A percentile compares a stretch with the other conserved stretches of the same genome.
phyloP scores from a whole-genome alignment of 352 stramenopile genomes.

The Globisporangium yorkense region DNA sequence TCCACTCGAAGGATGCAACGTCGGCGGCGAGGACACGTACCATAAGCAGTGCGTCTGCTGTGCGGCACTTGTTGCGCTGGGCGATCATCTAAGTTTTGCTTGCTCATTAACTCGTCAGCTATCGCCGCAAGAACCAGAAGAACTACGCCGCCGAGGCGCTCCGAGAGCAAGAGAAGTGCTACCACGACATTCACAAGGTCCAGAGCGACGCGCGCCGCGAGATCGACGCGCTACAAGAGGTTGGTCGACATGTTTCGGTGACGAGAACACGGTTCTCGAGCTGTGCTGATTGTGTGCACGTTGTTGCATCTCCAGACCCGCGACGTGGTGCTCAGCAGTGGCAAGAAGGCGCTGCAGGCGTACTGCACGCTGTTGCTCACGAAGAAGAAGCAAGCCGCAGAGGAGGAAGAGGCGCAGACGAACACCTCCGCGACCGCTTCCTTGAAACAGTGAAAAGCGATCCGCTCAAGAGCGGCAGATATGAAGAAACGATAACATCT shows the following conservation, averaged over 20 bases:
- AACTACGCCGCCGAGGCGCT: conserved; percentile 39
- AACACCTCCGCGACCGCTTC: not conserved
- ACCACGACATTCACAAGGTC: conserved; percentile 48
- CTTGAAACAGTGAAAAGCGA: not conserved
- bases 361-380: conserved; percentile 66
- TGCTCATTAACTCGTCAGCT: conserved; percentile 18
- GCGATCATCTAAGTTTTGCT: no score
- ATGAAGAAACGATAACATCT: no score
- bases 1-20: conserved; percentile 54
- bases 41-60: conserved; percentile 48
- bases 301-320: conserved; percentile 23
- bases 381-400: conserved; percentile 35
- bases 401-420: conserved; percentile 23
- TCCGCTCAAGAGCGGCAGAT: no score
- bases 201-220: conserved; percentile 53
- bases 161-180: conserved; percentile 48
- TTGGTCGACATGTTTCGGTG: conserved; percentile 8
- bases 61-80: no score
- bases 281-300: not conserved
- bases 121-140: conserved; percentile 34
- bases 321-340: conserved; percentile 62
- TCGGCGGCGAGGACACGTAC: conserved; percentile 80
- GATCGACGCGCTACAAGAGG: conserved; percentile 51
- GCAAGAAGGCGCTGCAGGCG: conserved; percentile 63
- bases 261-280: not conserved